Evolutionary conservation across 2,329 filamentous ascomycete genomes (phyloP).

Genomic region (Zymoseptoria ardabiliae): DNA sequence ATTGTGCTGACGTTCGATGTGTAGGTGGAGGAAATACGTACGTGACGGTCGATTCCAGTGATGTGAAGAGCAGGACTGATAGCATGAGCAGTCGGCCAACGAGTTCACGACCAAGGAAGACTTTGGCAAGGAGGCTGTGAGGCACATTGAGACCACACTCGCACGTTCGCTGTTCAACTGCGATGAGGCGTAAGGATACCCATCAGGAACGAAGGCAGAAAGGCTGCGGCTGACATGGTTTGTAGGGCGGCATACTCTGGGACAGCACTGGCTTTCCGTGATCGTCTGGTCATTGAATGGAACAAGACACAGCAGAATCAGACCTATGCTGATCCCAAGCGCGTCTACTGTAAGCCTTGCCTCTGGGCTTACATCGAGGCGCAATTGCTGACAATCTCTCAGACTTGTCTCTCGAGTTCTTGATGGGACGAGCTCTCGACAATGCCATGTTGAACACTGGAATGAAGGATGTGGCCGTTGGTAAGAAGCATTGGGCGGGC

Average conservation of each 20-base stretch:
- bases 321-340: constrained; percentile 82
- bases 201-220: not conserved
- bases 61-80: constrained; percentile 6
- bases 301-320: constrained; percentile 97
- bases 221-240: constrained; percentile 4
- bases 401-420: constrained; percentile 90
- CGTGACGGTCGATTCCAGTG: constrained; percentile 19
- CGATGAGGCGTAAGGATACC: constrained; percentile 59
- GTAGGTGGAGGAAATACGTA: constrained; percentile 55
- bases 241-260: constrained; percentile 76
- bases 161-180: constrained; percentile 97
- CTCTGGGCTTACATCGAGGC: not conserved
- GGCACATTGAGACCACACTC: constrained; percentile 92
- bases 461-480: constrained; percentile 73
- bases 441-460: constrained; percentile 98
- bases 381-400: constrained; percentile 5
- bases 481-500: constrained; percentile 43
- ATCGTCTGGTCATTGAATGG: constrained; percentile 90
- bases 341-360: constrained; percentile 66
- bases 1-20: constrained; percentile 11
- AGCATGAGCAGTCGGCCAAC: constrained; percentile 47
- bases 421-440: constrained; percentile 94
- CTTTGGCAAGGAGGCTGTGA: constrained; percentile 76
- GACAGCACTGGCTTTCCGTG: constrained; percentile 83
- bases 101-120: constrained; percentile 73